Evolutionary conservation across 129 eudicot species (phyloP).

Genomic region (Ambrosia artemisiifolia): DNA sequence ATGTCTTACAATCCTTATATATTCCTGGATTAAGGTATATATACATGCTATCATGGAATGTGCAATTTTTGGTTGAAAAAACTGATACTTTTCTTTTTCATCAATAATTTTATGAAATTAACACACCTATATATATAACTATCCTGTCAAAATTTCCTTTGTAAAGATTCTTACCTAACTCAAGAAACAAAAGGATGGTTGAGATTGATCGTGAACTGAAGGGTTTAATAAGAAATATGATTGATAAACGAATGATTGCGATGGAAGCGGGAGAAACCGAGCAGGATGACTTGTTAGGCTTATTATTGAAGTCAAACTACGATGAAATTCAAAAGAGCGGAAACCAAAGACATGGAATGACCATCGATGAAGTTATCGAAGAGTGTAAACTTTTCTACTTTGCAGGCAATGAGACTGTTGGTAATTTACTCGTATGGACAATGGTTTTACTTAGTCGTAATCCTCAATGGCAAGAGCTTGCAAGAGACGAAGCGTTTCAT

Average conservation of each 20-base stretch:
- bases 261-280: constrained; percentile 32
- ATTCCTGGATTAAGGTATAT: constrained; percentile 56
- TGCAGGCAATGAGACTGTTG: constrained; percentile 29
- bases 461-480: constrained; percentile 34
- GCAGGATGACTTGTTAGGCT: constrained; percentile 35
- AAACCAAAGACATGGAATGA: constrained; percentile 24
- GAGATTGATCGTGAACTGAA: constrained; percentile 30
- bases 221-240: constrained; percentile 24
- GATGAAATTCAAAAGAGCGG: constrained; percentile 21
- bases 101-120: too few relatives aligned
- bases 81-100: too few relatives aligned
- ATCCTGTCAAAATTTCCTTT: not conserved
- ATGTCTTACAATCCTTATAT: constrained; percentile 43
- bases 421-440: constrained; percentile 28
- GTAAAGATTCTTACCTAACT: constrained; percentile 38
- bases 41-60: not conserved
- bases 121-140: too few relatives aligned
- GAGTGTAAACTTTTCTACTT: constrained; percentile 35
- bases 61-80: not conserved
- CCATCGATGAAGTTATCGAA: constrained; percentile 24
- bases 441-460: constrained; percentile 30
- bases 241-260: constrained; percentile 24
- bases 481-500: constrained; percentile 27
- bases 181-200: constrained; percentile 29
- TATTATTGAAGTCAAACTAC: constrained; percentile 32